Base-by-base conservation (phyloP, 805 yeast species). In the Kodamaea laetipori region DNA sequence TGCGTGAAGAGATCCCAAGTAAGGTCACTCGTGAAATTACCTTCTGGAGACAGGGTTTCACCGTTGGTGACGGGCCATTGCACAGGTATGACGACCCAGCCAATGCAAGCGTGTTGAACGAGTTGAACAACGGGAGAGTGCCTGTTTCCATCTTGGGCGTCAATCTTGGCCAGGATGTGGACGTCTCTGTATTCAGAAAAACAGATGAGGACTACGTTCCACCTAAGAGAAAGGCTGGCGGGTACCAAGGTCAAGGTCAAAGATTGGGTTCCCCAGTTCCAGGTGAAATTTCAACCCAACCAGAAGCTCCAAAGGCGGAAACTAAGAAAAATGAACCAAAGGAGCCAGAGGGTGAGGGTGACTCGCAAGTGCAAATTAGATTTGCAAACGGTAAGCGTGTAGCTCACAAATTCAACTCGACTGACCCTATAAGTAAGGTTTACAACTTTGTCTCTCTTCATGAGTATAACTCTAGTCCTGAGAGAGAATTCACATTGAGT, bases 1-100 rank as follows among this genome's bases (percentile, higher is more conserved):
- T 32, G 27, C 17, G 35, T 16, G 55, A 58, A 4, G 51, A 51
- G 35, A 54, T 53, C 36, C 71, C 71, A 4, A 44, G 50, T 30
- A 82, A 80, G 46, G 96, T 84, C 4, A 74, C 77, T 12, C 77
- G 98, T 57, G 86, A 86, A 33, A 84, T 94, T 49, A 88, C 95
- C 0, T 92, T 94, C 62, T 94, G 99, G 99, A 84, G 82, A 53
- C 92, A 94, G 57, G 99, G 99, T 1, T 94, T 94, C 66, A 88
- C 89, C 49, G 90, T 94, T 18, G 98, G 94, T 24, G 96, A 90
- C 38, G 98, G 98, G 2, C 79, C 80, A 17, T 74, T 94, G 44
- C 84, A 78, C 61, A 74, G 94, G 46, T 94, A 90, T 61, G 97
- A 92, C 57, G 98, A 94, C 61, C 96, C 96, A 4, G 81, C 77